Percentiles rank a stretch among this genome's conserved stretches.
Conservation (phyloP, 2,329 filamentous ascomycete species). For the Ophiostoma piceae region DNA sequence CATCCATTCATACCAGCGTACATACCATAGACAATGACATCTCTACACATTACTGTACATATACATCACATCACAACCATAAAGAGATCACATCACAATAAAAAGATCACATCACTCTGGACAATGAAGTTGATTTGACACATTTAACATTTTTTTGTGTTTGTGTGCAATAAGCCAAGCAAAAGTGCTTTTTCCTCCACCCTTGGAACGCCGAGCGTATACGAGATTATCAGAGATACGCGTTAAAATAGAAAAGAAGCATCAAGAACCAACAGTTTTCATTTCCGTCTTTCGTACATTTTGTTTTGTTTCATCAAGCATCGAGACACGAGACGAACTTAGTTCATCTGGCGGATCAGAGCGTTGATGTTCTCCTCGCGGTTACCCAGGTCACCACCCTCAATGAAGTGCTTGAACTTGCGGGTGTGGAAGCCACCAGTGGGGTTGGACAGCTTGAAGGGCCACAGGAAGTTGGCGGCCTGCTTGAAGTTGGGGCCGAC, state of each 20-base stretch:
- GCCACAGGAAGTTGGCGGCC: slow-evolving; percentile 98
- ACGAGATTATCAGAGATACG: slow-evolving; percentile 8
- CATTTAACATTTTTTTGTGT: slow-evolving; percentile 23
- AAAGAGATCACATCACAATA: neutral
- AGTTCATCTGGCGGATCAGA: slow-evolving; percentile 98
- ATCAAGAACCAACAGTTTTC: slow-evolving; percentile 13
- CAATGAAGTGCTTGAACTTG: slow-evolving; percentile 99
- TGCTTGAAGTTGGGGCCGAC: slow-evolving; percentile 99
- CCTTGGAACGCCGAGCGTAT: slow-evolving; percentile 13
- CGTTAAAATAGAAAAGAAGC: slow-evolving; percentile 4
- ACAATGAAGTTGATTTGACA: slow-evolving; percentile 14
- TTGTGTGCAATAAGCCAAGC: slow-evolving; percentile 16
- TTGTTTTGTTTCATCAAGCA: slow-evolving; percentile 24
- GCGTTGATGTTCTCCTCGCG: slow-evolving; percentile 97
- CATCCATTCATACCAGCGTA: neutral
- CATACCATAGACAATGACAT: neutral
- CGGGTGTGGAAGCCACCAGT: slow-evolving; percentile 90
- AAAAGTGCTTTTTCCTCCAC: slow-evolving; percentile 13
- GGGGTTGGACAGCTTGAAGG: slow-evolving; percentile 99
- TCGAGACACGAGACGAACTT: slow-evolving; percentile 37
- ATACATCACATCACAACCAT: neutral
- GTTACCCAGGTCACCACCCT: slow-evolving; percentile 98
- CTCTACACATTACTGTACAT: neutral
- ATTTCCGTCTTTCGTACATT: slow-evolving; percentile 16
- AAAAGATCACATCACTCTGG: slow-evolving; percentile 2